phyloP scores from a whole-genome alignment of 164 flowering plant genomes.

The Dillenia turbinata region DNA sequence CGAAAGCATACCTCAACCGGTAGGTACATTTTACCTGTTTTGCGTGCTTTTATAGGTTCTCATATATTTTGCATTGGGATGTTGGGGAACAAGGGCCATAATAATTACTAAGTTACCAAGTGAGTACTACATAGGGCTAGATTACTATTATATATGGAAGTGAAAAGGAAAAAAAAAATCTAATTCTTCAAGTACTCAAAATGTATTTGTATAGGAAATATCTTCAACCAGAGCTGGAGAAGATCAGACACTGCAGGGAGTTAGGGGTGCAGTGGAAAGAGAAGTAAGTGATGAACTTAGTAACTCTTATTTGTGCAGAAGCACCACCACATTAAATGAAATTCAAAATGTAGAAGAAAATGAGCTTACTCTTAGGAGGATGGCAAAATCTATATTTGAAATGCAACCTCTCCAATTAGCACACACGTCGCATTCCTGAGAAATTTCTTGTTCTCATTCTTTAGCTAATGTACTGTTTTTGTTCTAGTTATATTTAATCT shows the following conservation, averaged over 20 bases:
- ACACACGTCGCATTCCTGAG: conserved; percentile 5
- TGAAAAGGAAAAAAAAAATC: not conserved
- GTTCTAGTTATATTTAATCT: not conserved
- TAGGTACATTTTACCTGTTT: conserved; percentile 19
- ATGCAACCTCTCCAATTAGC: conserved; percentile 12
- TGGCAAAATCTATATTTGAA: conserved; percentile 32
- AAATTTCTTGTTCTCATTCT: conserved; percentile 6
- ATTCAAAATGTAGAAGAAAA: conserved; percentile 24
- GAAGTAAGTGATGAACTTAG: conserved; percentile 14
- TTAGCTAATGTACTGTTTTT: conserved; percentile 14
- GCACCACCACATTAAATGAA: conserved; percentile 6
- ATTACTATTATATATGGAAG: not conserved
- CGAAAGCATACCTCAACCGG: conserved; percentile 21
- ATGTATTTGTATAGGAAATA: not conserved
- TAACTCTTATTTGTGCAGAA: conserved; percentile 5
- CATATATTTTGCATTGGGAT: not conserved
- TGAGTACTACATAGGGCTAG: not conserved
- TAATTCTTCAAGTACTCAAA: too few relatives aligned
- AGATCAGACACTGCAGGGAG: conserved; percentile 6
- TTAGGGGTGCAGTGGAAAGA: conserved; percentile 13
- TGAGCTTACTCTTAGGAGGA: conserved; percentile 33
- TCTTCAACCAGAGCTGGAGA: conserved; percentile 15
- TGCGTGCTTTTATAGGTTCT: not conserved
- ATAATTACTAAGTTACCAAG: too few relatives aligned
- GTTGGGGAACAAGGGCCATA: not conserved